Evolutionary conservation across 176 grass and related monocot genomes (phyloP), one percentile per base, ranked within the genome.

Genomic region (Musa schizocarpa): DNA sequence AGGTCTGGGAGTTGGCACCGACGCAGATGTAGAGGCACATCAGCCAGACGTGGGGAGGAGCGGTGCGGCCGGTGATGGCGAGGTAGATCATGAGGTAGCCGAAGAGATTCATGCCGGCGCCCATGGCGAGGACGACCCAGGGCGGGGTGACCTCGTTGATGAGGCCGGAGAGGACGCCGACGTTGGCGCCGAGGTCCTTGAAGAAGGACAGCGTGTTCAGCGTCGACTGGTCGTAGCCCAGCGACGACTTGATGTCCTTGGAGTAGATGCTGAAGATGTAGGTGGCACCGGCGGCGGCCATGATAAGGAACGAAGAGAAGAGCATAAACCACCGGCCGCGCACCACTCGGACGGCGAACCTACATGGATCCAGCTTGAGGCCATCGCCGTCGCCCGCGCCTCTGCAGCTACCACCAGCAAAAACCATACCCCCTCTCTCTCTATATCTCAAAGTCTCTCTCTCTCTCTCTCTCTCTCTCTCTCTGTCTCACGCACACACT

Each of bases 191-290:
- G 5, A 89, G 80, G 77, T 85, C 83, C 80, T 85, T 89, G 87
- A 89, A 89, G 83, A 89, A 89, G 1, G 83, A 73, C 0, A 85
- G 69, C 11, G 87, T 85, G 76, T 89, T 89, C 83, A 89, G 87
- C 72, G 84, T 83, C 80, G 82, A 75, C 87, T 85, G 83, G 25
- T 80, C 67, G 83, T 89, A 89, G 0, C 83, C 87, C 0, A 89
- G 83, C 7, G 87, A 73, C 22, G 68, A 0, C 73, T 89, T 89
- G 80, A 89, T 89, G 83, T 89, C 87, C 72, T 85, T 85, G 73
- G 87, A 89, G 80, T 85, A 89, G 80, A 89, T 77, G 61, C 71
- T 72, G 87, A 89, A 89, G 87, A 89, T 85, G 83, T 89, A 85
- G 0, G 76, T 85, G 0, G 76, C 87, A 4, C 87, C 87, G 0